Evolutionary conservation across 1,139 yeast genomes (phyloP).

Genomic region (Geotrichum fermentans): DNA sequence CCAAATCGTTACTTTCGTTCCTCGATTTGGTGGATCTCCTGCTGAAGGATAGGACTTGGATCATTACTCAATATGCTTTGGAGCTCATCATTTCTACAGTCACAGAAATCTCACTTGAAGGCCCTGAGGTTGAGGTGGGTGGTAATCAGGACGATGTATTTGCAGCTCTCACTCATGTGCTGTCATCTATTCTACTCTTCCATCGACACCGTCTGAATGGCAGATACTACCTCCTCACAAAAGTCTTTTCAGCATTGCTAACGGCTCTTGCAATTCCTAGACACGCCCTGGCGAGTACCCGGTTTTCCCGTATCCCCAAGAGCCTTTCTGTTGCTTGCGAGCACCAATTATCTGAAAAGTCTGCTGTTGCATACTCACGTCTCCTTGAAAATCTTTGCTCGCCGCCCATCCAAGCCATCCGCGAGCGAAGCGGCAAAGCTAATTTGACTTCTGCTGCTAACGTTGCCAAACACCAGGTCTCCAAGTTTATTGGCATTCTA

Average conservation of each 20-base stretch:
- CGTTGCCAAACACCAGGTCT: conserved; percentile 51
- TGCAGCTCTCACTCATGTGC: conserved; percentile 6
- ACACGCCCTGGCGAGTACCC: not conserved
- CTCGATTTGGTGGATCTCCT: conserved; percentile 38
- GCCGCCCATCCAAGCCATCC: conserved; percentile 44
- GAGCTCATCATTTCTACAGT: conserved; percentile 49
- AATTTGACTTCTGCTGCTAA: conserved; percentile 54
- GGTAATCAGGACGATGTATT: conserved; percentile 11
- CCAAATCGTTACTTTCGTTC: conserved; percentile 14
- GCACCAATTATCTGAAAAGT: conserved; percentile 30
- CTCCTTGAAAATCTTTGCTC: conserved; percentile 67
- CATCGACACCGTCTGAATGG: conserved; percentile 67
- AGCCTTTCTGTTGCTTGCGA: conserved; percentile 4
- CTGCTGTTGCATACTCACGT: conserved; percentile 52
- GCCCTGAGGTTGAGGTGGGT: conserved; percentile 9
- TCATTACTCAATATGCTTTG: conserved; percentile 61
- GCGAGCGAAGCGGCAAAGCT: conserved; percentile 28
- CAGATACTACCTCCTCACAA: conserved; percentile 63
- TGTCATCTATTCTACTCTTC: conserved; percentile 46
- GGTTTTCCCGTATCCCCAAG: not conserved
- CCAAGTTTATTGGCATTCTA: conserved; percentile 61
- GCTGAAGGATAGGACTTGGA: conserved; percentile 51
- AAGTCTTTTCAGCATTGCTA: conserved; percentile 48
- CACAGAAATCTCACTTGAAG: conserved; percentile 31
- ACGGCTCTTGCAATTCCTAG: conserved; percentile 15